Percentiles rank a stretch among this genome's conserved stretches.
Conservation (phyloP, 2,329 filamentous ascomycete species). For the Westerdykella ornata region DNA sequence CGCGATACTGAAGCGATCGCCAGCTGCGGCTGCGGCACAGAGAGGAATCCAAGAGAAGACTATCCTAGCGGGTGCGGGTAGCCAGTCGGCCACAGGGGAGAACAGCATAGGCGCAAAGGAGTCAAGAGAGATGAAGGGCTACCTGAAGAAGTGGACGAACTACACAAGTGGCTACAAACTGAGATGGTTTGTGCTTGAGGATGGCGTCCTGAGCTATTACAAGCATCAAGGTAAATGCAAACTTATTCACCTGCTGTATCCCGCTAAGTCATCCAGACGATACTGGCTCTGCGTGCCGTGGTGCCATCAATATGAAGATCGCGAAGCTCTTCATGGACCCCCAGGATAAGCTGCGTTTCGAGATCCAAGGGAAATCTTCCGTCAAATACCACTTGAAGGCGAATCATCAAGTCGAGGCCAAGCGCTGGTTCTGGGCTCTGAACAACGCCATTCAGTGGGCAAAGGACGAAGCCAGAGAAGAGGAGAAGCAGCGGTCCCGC, state of each 20-base stretch:
- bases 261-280: slow-evolving; percentile 55
- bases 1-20: slow-evolving; percentile 86
- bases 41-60: slow-evolving; percentile 95
- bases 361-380: slow-evolving; percentile 95
- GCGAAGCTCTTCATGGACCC: slow-evolving; percentile 91
- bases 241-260: not conserved
- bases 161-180: slow-evolving; percentile 96
- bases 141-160: slow-evolving; percentile 99
- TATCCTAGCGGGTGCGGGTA: slow-evolving; percentile 69
- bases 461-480: slow-evolving; percentile 92
- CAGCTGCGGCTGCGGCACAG: slow-evolving; percentile 88
- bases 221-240: slow-evolving; percentile 68
- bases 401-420: slow-evolving; percentile 96
- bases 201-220: slow-evolving; percentile 96
- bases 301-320: slow-evolving; percentile 98
- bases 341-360: slow-evolving; percentile 95
- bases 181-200: slow-evolving; percentile 95
- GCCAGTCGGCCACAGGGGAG: slow-evolving; percentile 52
- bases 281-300: slow-evolving; percentile 88
- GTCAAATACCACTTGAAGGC: slow-evolving; percentile 98
- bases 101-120: slow-evolving; percentile 66
- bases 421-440: slow-evolving; percentile 97
- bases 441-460: slow-evolving; percentile 99
- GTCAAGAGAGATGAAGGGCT: slow-evolving; percentile 94
- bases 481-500: slow-evolving; percentile 67